phyloP scores from a whole-genome alignment of 2,329 filamentous ascomycete genomes.

The Stylonectria norvegica region DNA sequence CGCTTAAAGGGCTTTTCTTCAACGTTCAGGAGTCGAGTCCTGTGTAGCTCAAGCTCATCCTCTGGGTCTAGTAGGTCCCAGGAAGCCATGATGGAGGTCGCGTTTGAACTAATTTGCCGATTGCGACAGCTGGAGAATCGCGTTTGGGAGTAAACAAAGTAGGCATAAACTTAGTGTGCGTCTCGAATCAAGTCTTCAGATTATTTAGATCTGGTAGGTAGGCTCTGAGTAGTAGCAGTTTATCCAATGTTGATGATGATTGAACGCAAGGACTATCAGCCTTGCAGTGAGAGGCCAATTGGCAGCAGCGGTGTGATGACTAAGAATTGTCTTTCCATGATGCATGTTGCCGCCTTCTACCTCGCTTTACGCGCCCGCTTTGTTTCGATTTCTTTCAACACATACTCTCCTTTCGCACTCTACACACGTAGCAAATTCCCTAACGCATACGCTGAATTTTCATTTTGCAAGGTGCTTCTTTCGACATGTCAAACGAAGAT shows the following conservation, averaged over 20 bases:
- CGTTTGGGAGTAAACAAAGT: too few relatives aligned
- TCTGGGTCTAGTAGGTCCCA: constrained; percentile 70
- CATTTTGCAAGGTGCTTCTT: too few relatives aligned
- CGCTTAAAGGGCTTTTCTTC: constrained; percentile 92
- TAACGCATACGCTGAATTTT: too few relatives aligned
- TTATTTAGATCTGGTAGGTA: too few relatives aligned
- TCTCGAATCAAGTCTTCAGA: too few relatives aligned
- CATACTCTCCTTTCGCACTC: neutral
- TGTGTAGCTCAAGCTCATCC: constrained; percentile 83
- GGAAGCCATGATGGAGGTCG: constrained; percentile 38
- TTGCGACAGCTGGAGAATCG: too few relatives aligned
- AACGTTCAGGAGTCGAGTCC: constrained; percentile 78
- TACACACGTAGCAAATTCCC: neutral
- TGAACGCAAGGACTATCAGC: neutral
- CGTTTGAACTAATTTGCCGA: too few relatives aligned
- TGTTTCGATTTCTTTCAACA: neutral
- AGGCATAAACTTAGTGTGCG: too few relatives aligned
- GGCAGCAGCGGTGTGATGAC: neutral
- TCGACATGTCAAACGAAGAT: constrained; percentile 46
- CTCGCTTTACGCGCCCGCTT: neutral
- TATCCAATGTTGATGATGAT: neutral
- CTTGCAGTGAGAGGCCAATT: neutral
- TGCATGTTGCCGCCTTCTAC: neutral
- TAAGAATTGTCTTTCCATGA: neutral
- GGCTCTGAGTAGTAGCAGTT: neutral